These are phyloP conservation scores for Fusarium caatingaense DNA, from an alignment of 2,329 filamentous ascomycete genomes.

Conservation along the genomic window DNA sequence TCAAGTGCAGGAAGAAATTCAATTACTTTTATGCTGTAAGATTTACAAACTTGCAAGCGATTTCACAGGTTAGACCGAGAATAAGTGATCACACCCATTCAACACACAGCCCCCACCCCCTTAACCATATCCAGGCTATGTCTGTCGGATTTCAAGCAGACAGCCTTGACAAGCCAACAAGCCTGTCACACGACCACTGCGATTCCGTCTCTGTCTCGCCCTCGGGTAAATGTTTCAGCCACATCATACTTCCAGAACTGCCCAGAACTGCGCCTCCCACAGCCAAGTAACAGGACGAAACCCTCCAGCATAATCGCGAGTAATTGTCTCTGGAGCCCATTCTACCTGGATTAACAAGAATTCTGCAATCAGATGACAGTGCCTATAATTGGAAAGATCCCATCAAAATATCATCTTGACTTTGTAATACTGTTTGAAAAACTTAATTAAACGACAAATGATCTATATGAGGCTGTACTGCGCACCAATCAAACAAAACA, in stretches of 20 bases:
- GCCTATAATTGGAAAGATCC: too few relatives aligned
- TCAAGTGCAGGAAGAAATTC: too few relatives aligned
- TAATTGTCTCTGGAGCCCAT: fast-evolving
- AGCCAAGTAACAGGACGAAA: too few relatives aligned
- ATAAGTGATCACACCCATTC: background rate
- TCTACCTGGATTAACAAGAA: too few relatives aligned
- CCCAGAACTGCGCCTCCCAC: background rate
- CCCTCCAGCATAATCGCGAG: fast-evolving
- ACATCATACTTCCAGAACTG: background rate
- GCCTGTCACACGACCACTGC: background rate
- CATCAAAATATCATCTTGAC: too few relatives aligned
- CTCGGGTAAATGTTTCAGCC: background rate
- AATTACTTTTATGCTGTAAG: background rate
- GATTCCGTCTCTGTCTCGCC: too few relatives aligned
- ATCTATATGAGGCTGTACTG: too few relatives aligned
- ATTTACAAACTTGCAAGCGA: background rate
- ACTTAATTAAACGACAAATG: too few relatives aligned
- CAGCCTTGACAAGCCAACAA: background rate
- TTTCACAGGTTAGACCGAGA: background rate
- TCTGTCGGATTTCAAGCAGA: background rate
- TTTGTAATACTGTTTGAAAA: too few relatives aligned
- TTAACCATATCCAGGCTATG: background rate
- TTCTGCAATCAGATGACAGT: too few relatives aligned
- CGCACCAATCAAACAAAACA: background rate
- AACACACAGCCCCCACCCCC: background rate